These are phyloP conservation scores for Pseudomassariella vexata DNA, from an alignment of 2,329 filamentous ascomycete genomes.

Conservation along the genomic window DNA sequence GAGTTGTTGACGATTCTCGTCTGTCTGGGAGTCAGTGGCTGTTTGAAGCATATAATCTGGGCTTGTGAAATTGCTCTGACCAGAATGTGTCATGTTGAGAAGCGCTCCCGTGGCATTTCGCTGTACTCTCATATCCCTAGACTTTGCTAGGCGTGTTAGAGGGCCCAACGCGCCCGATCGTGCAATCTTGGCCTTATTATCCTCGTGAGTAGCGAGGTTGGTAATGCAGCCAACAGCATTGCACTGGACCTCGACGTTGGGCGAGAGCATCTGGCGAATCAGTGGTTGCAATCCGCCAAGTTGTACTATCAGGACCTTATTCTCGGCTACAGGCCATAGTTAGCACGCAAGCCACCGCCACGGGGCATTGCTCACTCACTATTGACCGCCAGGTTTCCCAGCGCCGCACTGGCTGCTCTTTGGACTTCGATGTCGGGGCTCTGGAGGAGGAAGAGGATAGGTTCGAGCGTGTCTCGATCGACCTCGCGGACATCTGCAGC, in stretches of 20 bases:
- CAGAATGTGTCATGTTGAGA: conserved; percentile 98
- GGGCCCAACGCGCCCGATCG: conserved; percentile 88
- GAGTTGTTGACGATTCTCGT: conserved; percentile 95
- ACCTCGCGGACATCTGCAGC: conserved; percentile 87
- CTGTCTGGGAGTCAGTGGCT: conserved; percentile 39
- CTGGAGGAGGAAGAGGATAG: conserved; percentile 90
- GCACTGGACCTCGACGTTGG: conserved; percentile 97
- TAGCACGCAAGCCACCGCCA: neutral
- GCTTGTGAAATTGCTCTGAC: conserved; percentile 41
- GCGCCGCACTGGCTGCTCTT: conserved; percentile 87
- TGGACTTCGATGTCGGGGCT: conserved; percentile 97
- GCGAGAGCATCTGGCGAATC: conserved; percentile 96
- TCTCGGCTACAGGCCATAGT: conserved; percentile 66
- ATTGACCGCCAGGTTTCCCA: conserved; percentile 95
- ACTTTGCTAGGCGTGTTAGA: conserved; percentile 87
- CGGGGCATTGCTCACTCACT: conserved; percentile 52
- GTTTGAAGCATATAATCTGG: conserved; percentile 8
- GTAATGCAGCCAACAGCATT: conserved; percentile 99
- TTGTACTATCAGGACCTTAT: conserved; percentile 94
- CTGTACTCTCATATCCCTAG: conserved; percentile 97
- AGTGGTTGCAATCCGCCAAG: conserved; percentile 85
- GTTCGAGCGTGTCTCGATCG: conserved; percentile 88
- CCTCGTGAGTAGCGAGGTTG: conserved; percentile 94
- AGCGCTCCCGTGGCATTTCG: conserved; percentile 93
- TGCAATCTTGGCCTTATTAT: conserved; percentile 98